Evolutionary conservation across 768 basidiomycete genomes (phyloP), one percentile per base, ranked within the genome.

Genomic region (Suillus brevipes): DNA sequence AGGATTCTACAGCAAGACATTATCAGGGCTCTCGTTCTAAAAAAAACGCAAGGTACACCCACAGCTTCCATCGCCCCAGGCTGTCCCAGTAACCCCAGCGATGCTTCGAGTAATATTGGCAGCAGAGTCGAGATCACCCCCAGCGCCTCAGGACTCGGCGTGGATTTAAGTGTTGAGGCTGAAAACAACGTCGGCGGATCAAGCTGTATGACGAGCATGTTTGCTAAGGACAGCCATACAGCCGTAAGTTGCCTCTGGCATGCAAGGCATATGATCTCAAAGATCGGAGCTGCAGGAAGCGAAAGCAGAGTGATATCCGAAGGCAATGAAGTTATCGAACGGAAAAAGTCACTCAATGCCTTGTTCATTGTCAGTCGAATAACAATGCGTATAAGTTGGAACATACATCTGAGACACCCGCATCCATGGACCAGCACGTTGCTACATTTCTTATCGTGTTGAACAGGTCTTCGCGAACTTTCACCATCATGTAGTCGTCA

Each of bases 331-430:
- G 95, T 94, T 64, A 96, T 91, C 0, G 92, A 89, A 66, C 91
- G 93, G 79, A 95, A 84, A 42, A 97, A 80, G 68, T 94, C 89
- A 79, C 90, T 94, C 66, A 94, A 77, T 6, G 88, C 87, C 93
- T 95, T 60, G 38, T 25, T 14, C 23, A 34, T 60, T 47, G 38
- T 64, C 0, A 23, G 61, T 55, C 42, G 9, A 50, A 23, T 8
- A 16, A 31, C 31, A 31, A 60, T 71, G 53, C 13, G 43, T 42
- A n/a, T 40, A 50, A 64, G 50, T 59, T 55, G 45, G 57, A 42
- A 83, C 91, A 65, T 73, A 96, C 95, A 74, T 89, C 87, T 53
- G 88, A 86, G 63, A 94, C 81, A 61, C 85, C 88, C 2, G 88
- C 87, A 77, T 97, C 95, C 5, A 82, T 83, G 6, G 89, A 89